Conservation (phyloP, 225 moss, liverwort and hornwort species). For the Bryum argenteum region DNA sequence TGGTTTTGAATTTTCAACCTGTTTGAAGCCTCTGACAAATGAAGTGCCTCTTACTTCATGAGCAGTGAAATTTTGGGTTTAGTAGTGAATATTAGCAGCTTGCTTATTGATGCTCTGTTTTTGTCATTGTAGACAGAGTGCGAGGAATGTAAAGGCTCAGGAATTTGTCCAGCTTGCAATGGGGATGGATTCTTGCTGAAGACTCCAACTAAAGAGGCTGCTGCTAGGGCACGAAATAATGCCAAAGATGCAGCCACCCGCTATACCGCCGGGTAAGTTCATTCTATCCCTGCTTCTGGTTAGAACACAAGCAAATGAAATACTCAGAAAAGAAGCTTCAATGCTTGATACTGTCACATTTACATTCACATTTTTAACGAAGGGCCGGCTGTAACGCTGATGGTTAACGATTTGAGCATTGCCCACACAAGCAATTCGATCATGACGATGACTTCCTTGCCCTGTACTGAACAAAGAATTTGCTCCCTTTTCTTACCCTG, state of each 20-base stretch:
- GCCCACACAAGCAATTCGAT: neutral
- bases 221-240: constrained; percentile 74
- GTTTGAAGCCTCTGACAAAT: neutral
- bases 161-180: constrained; percentile 78
- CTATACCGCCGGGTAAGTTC: constrained; percentile 86
- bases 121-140: constrained; percentile 55
- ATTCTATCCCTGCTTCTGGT: neutral
- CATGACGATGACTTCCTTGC: neutral
- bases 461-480: neutral
- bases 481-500: neutral
- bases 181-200: constrained; percentile 89
- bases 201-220: constrained; percentile 67
- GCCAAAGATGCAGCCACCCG: constrained; percentile 95
- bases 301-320: neutral
- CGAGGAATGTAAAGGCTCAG: constrained; percentile 88
- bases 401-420: neutral
- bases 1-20: neutral
- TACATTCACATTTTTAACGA: no score
- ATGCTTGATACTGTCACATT: no score
- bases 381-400: no score
- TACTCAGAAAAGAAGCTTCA: neutral
- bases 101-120: neutral
- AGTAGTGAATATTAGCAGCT: neutral
- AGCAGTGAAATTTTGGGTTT: neutral
- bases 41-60: neutral